Evolutionary conservation across 1,284 basidiomycete genomes (phyloP).

Genomic region (Butyriboletus appendiculatus): DNA sequence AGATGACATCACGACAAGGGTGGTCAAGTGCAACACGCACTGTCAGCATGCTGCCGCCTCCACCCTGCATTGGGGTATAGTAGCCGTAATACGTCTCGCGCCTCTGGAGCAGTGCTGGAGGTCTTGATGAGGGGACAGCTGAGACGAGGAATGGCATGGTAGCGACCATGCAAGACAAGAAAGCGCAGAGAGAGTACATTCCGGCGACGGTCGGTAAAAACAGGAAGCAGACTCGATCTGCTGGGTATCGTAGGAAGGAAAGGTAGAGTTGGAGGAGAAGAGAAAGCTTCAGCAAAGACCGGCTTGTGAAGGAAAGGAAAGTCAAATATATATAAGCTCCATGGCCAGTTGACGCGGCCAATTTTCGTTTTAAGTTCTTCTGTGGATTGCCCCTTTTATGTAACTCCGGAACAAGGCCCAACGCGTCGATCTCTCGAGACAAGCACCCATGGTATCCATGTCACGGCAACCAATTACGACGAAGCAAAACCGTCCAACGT

Average conservation of each 20-base stretch:
- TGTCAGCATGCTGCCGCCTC: constrained; percentile 50
- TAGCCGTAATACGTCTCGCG: constrained; percentile 41
- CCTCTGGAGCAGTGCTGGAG: constrained; percentile 10
- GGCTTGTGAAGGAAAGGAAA: constrained; percentile 2
- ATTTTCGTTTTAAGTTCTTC: not conserved
- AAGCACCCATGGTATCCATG: not conserved
- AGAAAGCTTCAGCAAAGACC: not conserved
- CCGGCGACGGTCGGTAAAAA: not conserved
- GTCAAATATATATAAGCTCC: not conserved
- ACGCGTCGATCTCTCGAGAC: constrained; percentile 2
- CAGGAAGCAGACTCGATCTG: not conserved
- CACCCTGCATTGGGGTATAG: constrained; percentile 42
- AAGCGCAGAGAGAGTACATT: constrained; percentile 7
- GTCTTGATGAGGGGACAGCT: not conserved
- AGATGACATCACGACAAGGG: not conserved
- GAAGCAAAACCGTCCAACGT: not conserved
- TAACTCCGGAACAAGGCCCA: not conserved
- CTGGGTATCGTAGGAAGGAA: not conserved
- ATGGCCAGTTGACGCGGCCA: not conserved
- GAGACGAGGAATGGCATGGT: constrained; percentile 7
- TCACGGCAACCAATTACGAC: not conserved
- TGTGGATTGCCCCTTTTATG: not conserved
- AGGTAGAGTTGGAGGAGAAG: not conserved
- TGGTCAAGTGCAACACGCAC: constrained; percentile 32
- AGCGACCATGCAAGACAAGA: constrained; percentile 11